Conservation (phyloP, 2,329 filamentous ascomycete genomes). For the Metarhizium album region DNA sequence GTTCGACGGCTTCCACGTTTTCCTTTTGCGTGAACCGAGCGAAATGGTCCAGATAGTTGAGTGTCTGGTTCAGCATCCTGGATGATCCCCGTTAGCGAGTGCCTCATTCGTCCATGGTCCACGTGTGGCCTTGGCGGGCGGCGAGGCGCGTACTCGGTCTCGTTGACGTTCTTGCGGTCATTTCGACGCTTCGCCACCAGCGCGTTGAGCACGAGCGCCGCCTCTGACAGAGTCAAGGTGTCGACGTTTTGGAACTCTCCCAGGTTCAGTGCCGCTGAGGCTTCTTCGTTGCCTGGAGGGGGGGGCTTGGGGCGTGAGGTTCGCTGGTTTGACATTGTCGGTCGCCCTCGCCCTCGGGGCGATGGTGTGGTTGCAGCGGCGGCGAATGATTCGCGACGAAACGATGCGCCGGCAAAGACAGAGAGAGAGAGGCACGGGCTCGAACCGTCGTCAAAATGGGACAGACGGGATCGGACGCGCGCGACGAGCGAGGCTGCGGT, state of each 20-base stretch:
- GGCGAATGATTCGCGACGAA: background rate
- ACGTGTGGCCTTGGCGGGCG: slow-evolving; percentile 6
- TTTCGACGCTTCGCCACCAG: slow-evolving; percentile 71
- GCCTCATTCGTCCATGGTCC: background rate
- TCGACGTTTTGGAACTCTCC: slow-evolving; percentile 91
- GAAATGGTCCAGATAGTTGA: slow-evolving; percentile 90
- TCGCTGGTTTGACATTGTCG: slow-evolving; percentile 24
- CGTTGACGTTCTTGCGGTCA: slow-evolving; percentile 71
- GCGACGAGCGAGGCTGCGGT: background rate
- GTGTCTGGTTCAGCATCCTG: slow-evolving; percentile 74
- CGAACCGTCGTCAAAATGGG: background rate
- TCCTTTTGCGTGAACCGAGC: slow-evolving; percentile 92
- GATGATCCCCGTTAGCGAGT: background rate
- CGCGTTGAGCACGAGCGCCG: slow-evolving; percentile 82
- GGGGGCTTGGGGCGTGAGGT: slow-evolving; percentile 59
- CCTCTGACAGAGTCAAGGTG: slow-evolving; percentile 85
- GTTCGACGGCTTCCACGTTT: slow-evolving; percentile 88
- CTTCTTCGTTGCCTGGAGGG: slow-evolving; percentile 76
- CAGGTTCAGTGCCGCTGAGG: slow-evolving; percentile 67
- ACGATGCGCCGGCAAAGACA: background rate
- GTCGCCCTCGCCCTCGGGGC: background rate
- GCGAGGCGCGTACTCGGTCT: slow-evolving; percentile 57
- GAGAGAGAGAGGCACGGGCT: background rate
- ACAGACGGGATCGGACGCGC: background rate
- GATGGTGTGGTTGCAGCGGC: background rate